phyloP scores from a whole-genome alignment of 306 rosid genomes.

The Adenanthera pavonina region DNA sequence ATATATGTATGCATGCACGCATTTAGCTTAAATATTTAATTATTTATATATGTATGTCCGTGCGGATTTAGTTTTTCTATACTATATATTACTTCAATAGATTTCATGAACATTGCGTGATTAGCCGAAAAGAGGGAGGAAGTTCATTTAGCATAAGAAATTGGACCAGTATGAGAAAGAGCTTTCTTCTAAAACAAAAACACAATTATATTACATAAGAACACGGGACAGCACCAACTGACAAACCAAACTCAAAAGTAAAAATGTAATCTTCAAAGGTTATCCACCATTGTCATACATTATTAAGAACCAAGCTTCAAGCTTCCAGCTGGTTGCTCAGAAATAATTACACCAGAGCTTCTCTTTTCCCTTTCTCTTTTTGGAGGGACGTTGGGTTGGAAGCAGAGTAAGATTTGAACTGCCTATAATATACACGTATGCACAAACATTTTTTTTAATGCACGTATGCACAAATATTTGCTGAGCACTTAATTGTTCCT shows the following conservation, averaged over 20 bases:
- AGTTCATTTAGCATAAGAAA: not conserved
- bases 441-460: conserved; percentile 10
- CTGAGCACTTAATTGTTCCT: not conserved
- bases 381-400: not conserved
- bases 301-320: not conserved
- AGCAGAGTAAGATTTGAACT: not conserved
- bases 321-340: not conserved
- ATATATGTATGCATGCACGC: no score
- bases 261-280: not conserved
- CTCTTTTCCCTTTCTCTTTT: not conserved
- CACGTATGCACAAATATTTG: conserved; percentile 20
- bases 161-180: not conserved
- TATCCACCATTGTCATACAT: not conserved
- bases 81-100: not conserved
- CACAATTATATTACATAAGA: not conserved
- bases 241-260: not conserved
- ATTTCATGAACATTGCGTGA: not conserved
- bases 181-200: not conserved
- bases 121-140: not conserved
- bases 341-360: not conserved
- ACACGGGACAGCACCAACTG: not conserved
- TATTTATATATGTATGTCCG: no score
- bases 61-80: no score
- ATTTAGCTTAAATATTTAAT: no score
- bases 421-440: not conserved